These are phyloP conservation scores for Brettanomyces naardenensis DNA, from an alignment of 805 yeast species.

Conservation along the genomic window DNA sequence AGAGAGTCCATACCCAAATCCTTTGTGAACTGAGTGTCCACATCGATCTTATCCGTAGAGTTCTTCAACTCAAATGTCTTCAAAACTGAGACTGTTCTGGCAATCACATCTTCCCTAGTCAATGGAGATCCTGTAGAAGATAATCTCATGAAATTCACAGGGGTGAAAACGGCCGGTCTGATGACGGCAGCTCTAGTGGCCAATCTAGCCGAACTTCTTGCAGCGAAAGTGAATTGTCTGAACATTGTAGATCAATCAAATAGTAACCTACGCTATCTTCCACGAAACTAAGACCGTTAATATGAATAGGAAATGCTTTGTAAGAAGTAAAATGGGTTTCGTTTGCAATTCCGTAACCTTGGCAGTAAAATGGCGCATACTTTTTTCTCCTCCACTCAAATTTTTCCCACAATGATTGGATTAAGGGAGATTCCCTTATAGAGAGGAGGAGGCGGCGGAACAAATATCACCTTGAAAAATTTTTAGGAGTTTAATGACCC, in stretches of 20 bases:
- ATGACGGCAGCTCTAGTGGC: conserved; percentile 4
- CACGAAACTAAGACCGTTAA: no score
- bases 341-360: no score
- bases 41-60: conserved; percentile 18
- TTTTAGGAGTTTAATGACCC: no score
- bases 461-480: no score
- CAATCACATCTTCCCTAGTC: conserved; percentile 70
- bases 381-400: no score
- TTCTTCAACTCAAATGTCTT: conserved; percentile 38
- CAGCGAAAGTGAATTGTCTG: conserved; percentile 17
- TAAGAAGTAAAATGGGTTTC: no score
- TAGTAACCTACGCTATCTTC: no score
- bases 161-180: conserved; percentile 6
- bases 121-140: conserved; percentile 49
- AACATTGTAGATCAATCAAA: conserved; percentile 10
- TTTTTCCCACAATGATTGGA: no score
- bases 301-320: no score
- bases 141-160: conserved; percentile 17
- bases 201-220: conserved; percentile 2
- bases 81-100: conserved; percentile 75
- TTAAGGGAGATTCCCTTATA: no score
- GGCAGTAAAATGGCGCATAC: no score
- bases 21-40: conserved; percentile 44
- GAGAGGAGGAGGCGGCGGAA: no score
- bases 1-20: conserved; percentile 89